Conservation (phyloP, 2,329 filamentous ascomycete species). For the Pseudohalonectria lignicola region DNA sequence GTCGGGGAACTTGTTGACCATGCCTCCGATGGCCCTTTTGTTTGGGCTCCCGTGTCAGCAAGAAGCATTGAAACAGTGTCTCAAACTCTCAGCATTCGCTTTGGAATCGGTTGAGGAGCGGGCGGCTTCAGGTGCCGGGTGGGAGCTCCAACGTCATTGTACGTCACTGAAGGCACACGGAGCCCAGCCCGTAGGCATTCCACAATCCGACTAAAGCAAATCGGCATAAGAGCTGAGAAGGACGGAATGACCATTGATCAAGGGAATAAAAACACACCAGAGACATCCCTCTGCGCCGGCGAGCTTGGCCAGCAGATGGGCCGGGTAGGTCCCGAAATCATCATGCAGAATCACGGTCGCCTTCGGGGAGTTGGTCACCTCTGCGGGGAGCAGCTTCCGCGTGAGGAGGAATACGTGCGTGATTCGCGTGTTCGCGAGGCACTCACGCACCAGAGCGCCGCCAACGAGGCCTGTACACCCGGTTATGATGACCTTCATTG, state of each 20-base stretch:
- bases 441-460: constrained; percentile 37
- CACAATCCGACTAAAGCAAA: no score
- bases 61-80: no score
- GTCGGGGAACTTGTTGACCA: constrained; percentile 34
- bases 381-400: constrained; percentile 30
- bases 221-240: no score
- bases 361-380: constrained; percentile 31
- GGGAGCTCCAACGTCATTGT: no score
- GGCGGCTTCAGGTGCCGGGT: no score
- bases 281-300: constrained; percentile 49
- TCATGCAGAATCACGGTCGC: constrained; percentile 35
- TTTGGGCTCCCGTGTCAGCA: no score
- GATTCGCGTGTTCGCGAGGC: constrained; percentile 36
- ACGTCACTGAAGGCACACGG: no score
- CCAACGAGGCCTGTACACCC: constrained; percentile 50
- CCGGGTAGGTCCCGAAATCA: constrained; percentile 41
- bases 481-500: constrained; percentile 49
- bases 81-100: no score
- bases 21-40: constrained; percentile 26
- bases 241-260: no score
- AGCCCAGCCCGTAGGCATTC: no score
- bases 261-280: constrained; percentile 37
- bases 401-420: constrained; percentile 38
- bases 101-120: no score
- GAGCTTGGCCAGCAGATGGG: constrained; percentile 27